Percentiles rank a stretch among this genome's conserved stretches.
phyloP scores from a whole-genome alignment of 1,284 basidiomycete genomes.

The Heterobasidion occidentale region DNA sequence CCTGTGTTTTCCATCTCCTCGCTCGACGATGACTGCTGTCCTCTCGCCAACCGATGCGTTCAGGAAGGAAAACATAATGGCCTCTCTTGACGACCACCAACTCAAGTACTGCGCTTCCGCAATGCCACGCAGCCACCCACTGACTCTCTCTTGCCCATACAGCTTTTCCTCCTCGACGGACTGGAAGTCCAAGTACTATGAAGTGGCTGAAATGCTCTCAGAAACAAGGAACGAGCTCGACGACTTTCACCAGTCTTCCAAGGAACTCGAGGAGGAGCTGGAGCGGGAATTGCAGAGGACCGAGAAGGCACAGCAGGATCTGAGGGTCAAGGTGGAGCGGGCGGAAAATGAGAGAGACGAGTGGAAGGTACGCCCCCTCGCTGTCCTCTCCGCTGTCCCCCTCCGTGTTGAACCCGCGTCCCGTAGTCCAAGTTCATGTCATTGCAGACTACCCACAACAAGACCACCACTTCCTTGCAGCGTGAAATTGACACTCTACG shows the following conservation, averaged over 20 bases:
- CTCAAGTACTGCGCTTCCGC: constrained; percentile 36
- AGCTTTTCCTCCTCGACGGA: constrained; percentile 43
- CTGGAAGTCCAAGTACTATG: constrained; percentile 81
- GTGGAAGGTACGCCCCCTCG: constrained; percentile 68
- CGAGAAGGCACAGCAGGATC: constrained; percentile 79
- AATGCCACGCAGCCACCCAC: neutral
- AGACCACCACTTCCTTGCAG: constrained; percentile 78
- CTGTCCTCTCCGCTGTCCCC: neutral
- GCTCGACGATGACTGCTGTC: constrained; percentile 51
- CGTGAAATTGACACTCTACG: constrained; percentile 82
- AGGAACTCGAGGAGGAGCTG: constrained; percentile 89
- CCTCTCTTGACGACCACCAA: constrained; percentile 51
- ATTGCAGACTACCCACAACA: constrained; percentile 85
- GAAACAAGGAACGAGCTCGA: constrained; percentile 85
- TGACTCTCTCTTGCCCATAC: constrained; percentile 26
- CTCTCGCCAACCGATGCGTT: constrained; percentile 52
- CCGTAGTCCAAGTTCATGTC: constrained; percentile 65
- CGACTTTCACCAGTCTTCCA: constrained; percentile 86
- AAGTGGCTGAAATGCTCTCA: constrained; percentile 77
- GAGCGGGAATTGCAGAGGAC: constrained; percentile 84
- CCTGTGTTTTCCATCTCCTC: constrained; percentile 11
- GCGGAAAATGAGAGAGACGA: constrained; percentile 81
- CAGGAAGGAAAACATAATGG: constrained; percentile 49
- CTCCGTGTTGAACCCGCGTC: neutral
- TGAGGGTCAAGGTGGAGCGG: constrained; percentile 66